phyloP scores from a whole-genome alignment of 164 flowering plant species.

The Sextonia rubra region DNA sequence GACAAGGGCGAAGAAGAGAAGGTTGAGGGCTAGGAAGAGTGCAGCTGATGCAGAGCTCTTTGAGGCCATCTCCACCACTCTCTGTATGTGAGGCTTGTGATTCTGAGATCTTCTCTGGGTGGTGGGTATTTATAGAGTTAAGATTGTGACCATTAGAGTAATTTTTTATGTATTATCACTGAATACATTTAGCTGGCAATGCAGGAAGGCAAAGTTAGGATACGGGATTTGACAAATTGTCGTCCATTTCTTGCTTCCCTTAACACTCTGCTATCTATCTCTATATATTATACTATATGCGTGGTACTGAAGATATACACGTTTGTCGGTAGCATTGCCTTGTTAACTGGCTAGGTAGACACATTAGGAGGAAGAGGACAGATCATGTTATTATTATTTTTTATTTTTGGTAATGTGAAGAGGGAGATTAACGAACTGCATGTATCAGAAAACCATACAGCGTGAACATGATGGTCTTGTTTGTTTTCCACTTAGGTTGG shows the following conservation, averaged over 20 bases:
- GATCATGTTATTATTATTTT: no score
- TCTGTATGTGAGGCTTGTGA: neutral
- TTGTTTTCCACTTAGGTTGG: no score
- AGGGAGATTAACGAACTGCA: no score
- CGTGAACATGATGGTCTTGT: no score
- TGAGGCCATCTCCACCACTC: conserved; percentile 38
- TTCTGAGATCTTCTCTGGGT: neutral
- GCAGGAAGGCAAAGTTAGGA: neutral
- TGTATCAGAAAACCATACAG: no score
- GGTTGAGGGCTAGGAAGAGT: conserved; percentile 50
- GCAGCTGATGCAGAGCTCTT: conserved; percentile 27
- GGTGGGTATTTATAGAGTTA: neutral
- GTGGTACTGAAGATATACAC: neutral
- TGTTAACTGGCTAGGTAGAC: no score
- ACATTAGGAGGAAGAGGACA: no score
- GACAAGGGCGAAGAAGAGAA: conserved; percentile 52
- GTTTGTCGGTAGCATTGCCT: no score
- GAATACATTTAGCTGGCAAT: neutral
- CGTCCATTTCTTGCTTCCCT: neutral
- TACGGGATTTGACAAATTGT: neutral
- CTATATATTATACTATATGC: neutral
- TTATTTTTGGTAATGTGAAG: no score
- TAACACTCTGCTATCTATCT: neutral
- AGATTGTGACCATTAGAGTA: neutral
- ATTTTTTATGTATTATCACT: neutral